Evolutionary conservation across 257 asterid species (phyloP), one percentile per base, ranked within the genome.

Genomic region (Rauvolfia tetraphylla): DNA sequence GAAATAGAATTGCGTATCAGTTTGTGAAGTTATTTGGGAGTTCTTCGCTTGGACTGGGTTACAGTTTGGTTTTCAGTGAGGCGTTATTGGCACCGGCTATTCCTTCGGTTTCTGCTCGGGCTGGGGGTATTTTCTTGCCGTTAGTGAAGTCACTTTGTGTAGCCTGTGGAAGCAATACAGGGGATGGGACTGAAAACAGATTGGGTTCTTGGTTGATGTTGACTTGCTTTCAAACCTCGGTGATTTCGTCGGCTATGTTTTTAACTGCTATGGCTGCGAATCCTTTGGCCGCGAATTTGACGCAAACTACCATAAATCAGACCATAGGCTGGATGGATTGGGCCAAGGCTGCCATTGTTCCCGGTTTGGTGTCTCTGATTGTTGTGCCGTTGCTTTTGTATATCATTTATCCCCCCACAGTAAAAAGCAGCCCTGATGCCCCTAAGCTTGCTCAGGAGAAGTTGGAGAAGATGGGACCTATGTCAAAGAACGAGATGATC

Each of bases 261-360:
- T 83, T 95, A 84, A 95, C 99, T 8, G 99, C 98, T 10, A 95
- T 95, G 99, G 98, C 99, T 66, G 99, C 98, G 0, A 95, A 95
- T 84, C 98, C 99, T 0, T 79, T 95, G 89, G 94, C 96, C 2
- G 99, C 97, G 14, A 95, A 89, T 78, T 84, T 95, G 84, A 95
- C 99, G 1, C 73, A 80, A 10, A 88, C 68, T 73, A 92, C 99
- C 0, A 95, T 95, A 8, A 85, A 84, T 83, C 80, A 87, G 81
- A 75, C 90, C 0, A 90, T 95, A 76, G 96, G 93, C 33, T 95
- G 98, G 99, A 91, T 95, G 99, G 99, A 95, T 85, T 95, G 99
- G 99, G 98, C 99, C 48, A 91, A 93, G 89, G 99, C 98, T 22
- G 99, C 99, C 8, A 79, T 95, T n/a, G 97, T 95, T 36, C 98